Base-by-base conservation (phyloP, 495 filamentous ascomycete genomes). In the Daldinia decipiens region DNA sequence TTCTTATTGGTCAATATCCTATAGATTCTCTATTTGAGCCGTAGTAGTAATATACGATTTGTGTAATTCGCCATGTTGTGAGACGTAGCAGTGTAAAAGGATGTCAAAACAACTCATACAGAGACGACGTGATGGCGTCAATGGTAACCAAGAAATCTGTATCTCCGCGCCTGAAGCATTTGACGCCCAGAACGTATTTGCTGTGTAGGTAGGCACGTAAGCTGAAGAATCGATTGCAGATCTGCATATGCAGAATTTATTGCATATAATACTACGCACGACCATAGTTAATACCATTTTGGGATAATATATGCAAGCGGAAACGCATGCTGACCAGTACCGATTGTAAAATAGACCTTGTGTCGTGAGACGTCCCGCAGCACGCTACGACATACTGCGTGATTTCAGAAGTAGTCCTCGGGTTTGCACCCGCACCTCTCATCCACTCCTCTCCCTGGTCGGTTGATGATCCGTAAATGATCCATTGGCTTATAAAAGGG, bases 211-310 rank as follows among this genome's bases (percentile, higher is more conserved):
- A 36, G 21, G 21, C 21, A 24, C 21, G 21, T 2, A 24, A 24
- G 21, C 21, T 24, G 21, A 24, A 24, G 21, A 24, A 24, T 24
- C 21, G 2, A 24, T 21, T 21, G 19, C 19, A 24, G 43, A 47
- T 47, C 19, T 21, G 43, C 43, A 47, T 19, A 47, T 47, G 19
- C 17, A 47, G 43, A 47, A 47, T 47, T 11, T 47, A 47, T 47
- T 24, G 43, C 1, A 3, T 47, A 47, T 24, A 47, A 24, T 47
- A 12, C 43, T 4, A 47, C 43, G 4, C 9, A 47, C n/a, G n/a
- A 47, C 43, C 43, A 47, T 8, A 47, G 19, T 47, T 24, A 3
- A 24, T 21, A 24, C 17, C 43, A 47, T 4, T 24, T 24, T 24
- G 43, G 43, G 43, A 47, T 47, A 8, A 47, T 24, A 8, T 21